Evolutionary conservation across 2,329 filamentous ascomycete genomes (phyloP).

Genomic region (Cladosporium sp.): DNA sequence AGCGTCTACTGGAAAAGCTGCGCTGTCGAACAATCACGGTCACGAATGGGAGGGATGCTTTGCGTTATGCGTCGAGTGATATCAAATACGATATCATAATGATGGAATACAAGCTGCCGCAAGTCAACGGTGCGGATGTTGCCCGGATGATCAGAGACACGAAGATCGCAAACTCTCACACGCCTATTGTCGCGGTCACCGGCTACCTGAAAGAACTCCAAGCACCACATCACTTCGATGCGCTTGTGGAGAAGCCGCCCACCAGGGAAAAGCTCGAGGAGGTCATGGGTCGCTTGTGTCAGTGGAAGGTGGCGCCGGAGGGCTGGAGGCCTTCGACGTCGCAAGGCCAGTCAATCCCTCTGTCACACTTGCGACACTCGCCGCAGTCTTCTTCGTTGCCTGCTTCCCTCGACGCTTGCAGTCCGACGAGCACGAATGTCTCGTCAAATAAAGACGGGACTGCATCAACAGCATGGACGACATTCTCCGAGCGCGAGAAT

Average conservation of each 20-base stretch:
- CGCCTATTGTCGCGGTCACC: slow-evolving; percentile 93
- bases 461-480: slow-evolving; percentile 23
- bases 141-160: slow-evolving; percentile 97
- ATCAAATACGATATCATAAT: slow-evolving; percentile 99
- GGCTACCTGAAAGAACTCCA: slow-evolving; percentile 97
- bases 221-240: slow-evolving; percentile 92
- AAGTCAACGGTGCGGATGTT: slow-evolving; percentile 92
- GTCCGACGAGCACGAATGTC: slow-evolving; percentile 72
- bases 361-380: slow-evolving; percentile 61
- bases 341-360: slow-evolving; percentile 47
- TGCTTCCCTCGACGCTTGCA: slow-evolving; percentile 55
- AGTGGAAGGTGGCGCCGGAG: slow-evolving; percentile 80
- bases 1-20: slow-evolving; percentile 91
- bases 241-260: slow-evolving; percentile 92
- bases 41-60: slow-evolving; percentile 82
- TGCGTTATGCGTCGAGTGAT: slow-evolving; percentile 90
- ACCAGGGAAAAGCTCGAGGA: slow-evolving; percentile 88
- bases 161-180: slow-evolving; percentile 89
- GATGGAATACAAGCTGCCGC: slow-evolving; percentile 92
- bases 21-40: slow-evolving; percentile 92
- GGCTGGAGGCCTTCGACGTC: slow-evolving; percentile 44
- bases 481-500: slow-evolving; percentile 56
- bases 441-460: slow-evolving; percentile 60
- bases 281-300: slow-evolving; percentile 79
- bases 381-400: slow-evolving; percentile 27